phyloP scores from a whole-genome alignment of 441 rosid genomes.

The Adansonia gregorii region DNA sequence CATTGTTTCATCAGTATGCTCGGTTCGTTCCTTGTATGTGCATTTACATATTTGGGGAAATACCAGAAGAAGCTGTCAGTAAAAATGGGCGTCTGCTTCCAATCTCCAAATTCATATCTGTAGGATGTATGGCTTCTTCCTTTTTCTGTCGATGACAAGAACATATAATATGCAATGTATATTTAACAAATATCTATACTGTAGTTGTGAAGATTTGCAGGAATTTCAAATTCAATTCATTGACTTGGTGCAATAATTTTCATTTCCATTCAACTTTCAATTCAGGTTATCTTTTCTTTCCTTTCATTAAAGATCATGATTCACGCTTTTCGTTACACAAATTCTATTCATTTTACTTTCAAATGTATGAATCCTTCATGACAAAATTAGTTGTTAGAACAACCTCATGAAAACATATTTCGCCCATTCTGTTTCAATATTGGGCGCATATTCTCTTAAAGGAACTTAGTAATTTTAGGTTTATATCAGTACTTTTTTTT shows the following conservation, averaged over 20 bases:
- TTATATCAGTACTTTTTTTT: too few species aligned
- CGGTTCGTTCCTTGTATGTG: background rate
- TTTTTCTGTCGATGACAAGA: background rate
- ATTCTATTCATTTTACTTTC: too few species aligned
- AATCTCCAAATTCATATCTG: constrained; percentile 6
- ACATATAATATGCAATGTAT: background rate
- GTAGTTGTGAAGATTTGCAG: background rate
- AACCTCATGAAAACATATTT: too few species aligned
- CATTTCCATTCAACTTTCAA: background rate
- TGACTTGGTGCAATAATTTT: background rate
- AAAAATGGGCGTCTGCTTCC: background rate
- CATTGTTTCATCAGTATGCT: background rate
- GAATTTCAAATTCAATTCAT: background rate
- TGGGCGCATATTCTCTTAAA: too few species aligned
- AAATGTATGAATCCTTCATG: too few species aligned
- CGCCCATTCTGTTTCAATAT: too few species aligned
- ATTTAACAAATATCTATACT: background rate
- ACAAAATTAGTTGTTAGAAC: too few species aligned
- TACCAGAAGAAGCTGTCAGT: background rate
- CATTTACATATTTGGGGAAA: background rate
- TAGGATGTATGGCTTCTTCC: background rate
- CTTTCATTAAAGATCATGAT: background rate
- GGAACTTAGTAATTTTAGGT: too few species aligned
- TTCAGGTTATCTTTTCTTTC: background rate
- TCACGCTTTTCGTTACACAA: too few species aligned